phyloP scores from a whole-genome alignment of 2,329 filamentous ascomycete genomes.

The Tolypocladium amazonense region DNA sequence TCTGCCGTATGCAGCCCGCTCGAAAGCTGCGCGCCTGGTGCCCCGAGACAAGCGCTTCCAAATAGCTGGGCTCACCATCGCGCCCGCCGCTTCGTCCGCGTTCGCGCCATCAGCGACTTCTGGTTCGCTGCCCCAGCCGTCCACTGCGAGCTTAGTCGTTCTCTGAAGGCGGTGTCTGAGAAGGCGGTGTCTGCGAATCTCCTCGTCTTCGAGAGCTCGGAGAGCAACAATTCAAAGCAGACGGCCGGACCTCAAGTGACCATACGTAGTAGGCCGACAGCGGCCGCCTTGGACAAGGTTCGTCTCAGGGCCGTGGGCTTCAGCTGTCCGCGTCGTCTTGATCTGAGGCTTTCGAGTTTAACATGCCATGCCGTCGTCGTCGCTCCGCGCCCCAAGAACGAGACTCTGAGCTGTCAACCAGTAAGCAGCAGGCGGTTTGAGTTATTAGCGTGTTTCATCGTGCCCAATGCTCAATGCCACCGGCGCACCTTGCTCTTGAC shows the following conservation, averaged over 20 bases:
- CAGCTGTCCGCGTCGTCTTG: not conserved
- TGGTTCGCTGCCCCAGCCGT: not conserved
- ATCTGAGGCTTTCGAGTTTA: not conserved
- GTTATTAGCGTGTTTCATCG: not conserved
- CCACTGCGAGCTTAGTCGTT: not conserved
- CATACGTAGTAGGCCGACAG: not conserved
- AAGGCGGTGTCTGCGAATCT: not conserved
- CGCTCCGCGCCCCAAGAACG: not conserved
- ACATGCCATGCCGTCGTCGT: not conserved
- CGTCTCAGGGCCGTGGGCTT: not conserved
- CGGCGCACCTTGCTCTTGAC: not conserved
- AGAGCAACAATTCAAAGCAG: not conserved
- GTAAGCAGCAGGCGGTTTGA: not conserved
- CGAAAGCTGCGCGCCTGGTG: not conserved
- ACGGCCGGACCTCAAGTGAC: no score
- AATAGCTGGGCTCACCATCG: not conserved
- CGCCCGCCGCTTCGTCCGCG: not conserved
- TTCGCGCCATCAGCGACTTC: not conserved
- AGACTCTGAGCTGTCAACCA: not conserved
- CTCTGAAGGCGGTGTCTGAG: not conserved
- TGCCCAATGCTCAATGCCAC: not conserved
- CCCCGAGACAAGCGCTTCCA: not conserved
- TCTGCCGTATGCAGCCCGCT: not conserved
- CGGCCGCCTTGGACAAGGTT: not conserved
- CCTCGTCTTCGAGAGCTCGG: not conserved